Percentiles rank a stretch among this genome's conserved stretches.
phyloP scores from a whole-genome alignment of 2,329 filamentous ascomycete genomes.

The Aspergillus sp. region DNA sequence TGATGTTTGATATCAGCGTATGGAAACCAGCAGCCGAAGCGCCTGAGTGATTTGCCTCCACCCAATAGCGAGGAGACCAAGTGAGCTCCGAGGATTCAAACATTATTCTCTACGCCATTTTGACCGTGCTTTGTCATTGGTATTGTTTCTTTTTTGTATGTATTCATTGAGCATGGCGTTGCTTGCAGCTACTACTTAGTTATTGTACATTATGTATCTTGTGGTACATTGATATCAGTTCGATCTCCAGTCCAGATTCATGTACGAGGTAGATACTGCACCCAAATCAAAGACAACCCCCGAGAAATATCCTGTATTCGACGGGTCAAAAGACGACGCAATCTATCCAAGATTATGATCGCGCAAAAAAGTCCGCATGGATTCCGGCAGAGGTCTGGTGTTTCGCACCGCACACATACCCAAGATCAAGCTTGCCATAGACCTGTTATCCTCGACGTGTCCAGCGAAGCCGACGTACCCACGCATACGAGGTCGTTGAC shows the following conservation, averaged over 20 bases:
- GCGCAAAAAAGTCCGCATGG: not conserved
- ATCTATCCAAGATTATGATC: not conserved
- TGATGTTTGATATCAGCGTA: slow-evolving; percentile 23
- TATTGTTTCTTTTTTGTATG: not conserved
- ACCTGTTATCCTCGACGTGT: slow-evolving; percentile 14
- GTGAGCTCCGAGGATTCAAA: not conserved
- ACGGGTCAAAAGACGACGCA: not conserved
- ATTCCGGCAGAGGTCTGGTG: not conserved
- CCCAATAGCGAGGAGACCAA: not conserved
- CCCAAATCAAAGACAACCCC: not conserved
- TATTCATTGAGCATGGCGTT: not conserved
- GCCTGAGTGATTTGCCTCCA: slow-evolving; percentile 1
- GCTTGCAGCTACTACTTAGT: not conserved
- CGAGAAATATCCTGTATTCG: not conserved
- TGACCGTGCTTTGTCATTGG: not conserved
- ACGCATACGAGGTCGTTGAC: not conserved
- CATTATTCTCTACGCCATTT: not conserved
- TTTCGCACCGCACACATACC: slow-evolving; percentile 12
- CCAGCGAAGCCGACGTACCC: slow-evolving; percentile 15
- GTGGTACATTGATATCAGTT: not conserved
- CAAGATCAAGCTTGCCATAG: slow-evolving; percentile 15
- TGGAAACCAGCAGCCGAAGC: slow-evolving; percentile 23
- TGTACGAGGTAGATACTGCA: not conserved
- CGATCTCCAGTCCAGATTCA: not conserved
- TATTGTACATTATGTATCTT: not conserved